These are phyloP conservation scores for Rhipidocladum racemiflorum DNA, from an alignment of 176 grass and related monocot species.

Conservation along the genomic window DNA sequence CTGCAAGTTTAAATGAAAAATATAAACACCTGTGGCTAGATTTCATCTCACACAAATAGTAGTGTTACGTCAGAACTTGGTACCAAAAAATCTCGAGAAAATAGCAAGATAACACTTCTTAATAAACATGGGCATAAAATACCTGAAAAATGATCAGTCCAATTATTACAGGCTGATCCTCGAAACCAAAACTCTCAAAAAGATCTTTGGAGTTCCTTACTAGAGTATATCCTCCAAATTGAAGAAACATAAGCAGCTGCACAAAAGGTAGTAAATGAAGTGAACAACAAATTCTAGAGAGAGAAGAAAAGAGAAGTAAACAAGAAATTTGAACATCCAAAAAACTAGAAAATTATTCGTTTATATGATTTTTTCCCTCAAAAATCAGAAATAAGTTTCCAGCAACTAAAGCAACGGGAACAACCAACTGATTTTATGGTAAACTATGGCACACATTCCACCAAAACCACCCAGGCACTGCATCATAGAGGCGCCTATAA, in stretches of 20 bases:
- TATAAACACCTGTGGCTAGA: not conserved
- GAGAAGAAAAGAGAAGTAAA: not conserved
- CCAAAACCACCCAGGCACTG: not conserved
- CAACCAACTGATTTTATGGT: not conserved
- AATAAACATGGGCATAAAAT: conserved; percentile 10
- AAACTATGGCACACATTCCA: not conserved
- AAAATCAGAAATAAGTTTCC: not conserved
- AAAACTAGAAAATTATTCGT: not conserved
- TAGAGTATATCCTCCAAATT: conserved; percentile 98
- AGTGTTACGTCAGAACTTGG: not conserved
- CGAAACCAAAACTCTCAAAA: conserved; percentile 91
- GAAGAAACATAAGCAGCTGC: conserved; percentile 90
- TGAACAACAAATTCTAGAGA: not conserved
- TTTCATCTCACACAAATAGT: conserved; percentile 4
- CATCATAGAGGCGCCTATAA: not conserved
- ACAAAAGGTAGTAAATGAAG: conserved; percentile 22
- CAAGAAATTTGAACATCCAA: not conserved
- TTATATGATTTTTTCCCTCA: not conserved
- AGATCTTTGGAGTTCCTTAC: conserved; percentile 99
- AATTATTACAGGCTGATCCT: conserved; percentile 85
- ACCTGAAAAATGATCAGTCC: conserved; percentile 95
- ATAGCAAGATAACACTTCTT: not conserved
- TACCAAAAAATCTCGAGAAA: conserved; percentile 14
- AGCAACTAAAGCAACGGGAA: not conserved
- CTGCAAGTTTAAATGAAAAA: conserved; percentile 4